Conservation (phyloP, 495 filamentous ascomycete species). For the Parathielavia hyrcaniae region DNA sequence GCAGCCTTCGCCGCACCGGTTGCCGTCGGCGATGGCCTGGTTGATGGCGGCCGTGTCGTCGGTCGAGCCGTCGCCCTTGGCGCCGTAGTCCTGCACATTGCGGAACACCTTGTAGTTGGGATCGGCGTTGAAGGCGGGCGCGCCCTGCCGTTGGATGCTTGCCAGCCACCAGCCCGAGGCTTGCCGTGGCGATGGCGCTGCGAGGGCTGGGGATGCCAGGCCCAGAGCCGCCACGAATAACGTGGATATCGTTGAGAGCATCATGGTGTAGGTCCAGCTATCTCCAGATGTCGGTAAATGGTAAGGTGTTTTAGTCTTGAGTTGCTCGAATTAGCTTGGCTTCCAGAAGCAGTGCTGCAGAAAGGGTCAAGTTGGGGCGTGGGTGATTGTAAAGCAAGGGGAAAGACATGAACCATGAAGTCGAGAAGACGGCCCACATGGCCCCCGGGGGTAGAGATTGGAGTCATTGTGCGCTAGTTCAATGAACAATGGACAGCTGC, state of each 20-base stretch:
- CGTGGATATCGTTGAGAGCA: slow-evolving; percentile 38
- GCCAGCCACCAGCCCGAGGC: slow-evolving; percentile 64
- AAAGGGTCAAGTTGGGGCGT: background rate
- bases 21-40: slow-evolving; percentile 66
- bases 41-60: slow-evolving; percentile 93
- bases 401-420: background rate
- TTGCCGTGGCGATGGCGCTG: slow-evolving; percentile 29
- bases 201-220: slow-evolving; percentile 31
- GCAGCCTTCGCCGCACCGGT: slow-evolving; percentile 71
- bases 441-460: background rate
- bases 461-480: background rate
- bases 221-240: slow-evolving; percentile 34
- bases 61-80: slow-evolving; percentile 61
- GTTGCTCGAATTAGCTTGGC: slow-evolving; percentile 14
- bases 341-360: slow-evolving; percentile 7
- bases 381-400: background rate
- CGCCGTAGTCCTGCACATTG: slow-evolving; percentile 71
- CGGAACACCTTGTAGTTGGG: slow-evolving; percentile 67
- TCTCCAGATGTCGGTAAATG: slow-evolving; percentile 22
- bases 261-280: slow-evolving; percentile 42
- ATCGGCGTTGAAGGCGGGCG: slow-evolving; percentile 54
- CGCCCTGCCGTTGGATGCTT: slow-evolving; percentile 63
- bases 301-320: background rate
- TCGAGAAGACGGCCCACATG: background rate
- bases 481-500: background rate